Conservation (phyloP, 2,329 filamentous ascomycete species). For the Pseudogymnoascus sp. region DNA sequence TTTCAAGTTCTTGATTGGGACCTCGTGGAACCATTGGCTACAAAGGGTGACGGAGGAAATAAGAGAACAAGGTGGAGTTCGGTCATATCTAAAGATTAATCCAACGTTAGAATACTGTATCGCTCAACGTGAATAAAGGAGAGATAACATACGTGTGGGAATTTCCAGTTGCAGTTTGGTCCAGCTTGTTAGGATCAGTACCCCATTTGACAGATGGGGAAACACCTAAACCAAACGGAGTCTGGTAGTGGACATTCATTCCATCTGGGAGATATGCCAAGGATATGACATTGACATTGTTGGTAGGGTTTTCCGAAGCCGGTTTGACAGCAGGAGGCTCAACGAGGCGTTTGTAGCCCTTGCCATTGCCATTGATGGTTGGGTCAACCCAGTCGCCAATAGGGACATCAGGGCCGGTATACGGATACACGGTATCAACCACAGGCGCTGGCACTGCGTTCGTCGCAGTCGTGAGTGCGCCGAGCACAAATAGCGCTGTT, state of each 20-base stretch:
- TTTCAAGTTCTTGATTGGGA: constrained; percentile 34
- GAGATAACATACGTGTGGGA: constrained; percentile 31
- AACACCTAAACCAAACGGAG: constrained; percentile 41
- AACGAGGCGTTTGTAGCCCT: constrained; percentile 41
- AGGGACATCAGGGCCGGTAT: constrained; percentile 39
- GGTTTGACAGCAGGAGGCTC: constrained; percentile 42
- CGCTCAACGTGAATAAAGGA: background rate
- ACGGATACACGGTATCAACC: constrained; percentile 37
- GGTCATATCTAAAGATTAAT: constrained; percentile 35
- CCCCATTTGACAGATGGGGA: constrained; percentile 38
- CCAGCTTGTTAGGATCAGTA: constrained; percentile 26
- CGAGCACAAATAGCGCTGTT: background rate
- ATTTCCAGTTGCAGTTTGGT: constrained; percentile 30
- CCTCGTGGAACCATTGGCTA: constrained; percentile 43
- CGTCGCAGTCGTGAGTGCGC: background rate
- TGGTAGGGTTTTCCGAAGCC: constrained; percentile 33
- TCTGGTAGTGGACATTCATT: constrained; percentile 45
- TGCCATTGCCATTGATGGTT: constrained; percentile 42
- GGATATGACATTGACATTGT: constrained; percentile 45
- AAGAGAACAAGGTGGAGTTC: constrained; percentile 41
- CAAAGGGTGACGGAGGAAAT: constrained; percentile 38
- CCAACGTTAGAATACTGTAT: background rate
- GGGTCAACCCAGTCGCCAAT: constrained; percentile 43
- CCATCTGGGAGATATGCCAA: constrained; percentile 39
- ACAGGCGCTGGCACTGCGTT: background rate